Conservation (phyloP, 1,284 basidiomycete species). For the Ustilago shanxiensis region DNA sequence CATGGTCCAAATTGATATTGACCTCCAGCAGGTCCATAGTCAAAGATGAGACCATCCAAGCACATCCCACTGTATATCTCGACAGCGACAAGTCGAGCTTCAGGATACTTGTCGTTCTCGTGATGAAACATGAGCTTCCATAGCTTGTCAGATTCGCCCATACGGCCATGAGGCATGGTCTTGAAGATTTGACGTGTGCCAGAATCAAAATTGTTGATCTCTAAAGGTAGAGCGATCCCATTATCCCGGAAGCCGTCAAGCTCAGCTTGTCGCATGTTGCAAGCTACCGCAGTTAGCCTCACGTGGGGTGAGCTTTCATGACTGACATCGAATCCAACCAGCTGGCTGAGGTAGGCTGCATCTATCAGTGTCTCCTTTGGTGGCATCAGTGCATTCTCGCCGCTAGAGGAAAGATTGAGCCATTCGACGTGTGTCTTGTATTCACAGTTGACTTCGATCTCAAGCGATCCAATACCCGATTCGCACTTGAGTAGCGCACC, state of each 20-base stretch:
- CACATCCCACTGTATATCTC: constrained; percentile 33
- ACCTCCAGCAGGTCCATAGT: constrained; percentile 12
- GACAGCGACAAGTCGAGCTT: constrained; percentile 9
- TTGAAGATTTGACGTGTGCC: constrained; percentile 10
- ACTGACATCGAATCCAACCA: constrained; percentile 46
- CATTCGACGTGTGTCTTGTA: constrained; percentile 49
- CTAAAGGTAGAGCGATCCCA: constrained; percentile 21
- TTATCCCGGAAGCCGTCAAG: constrained; percentile 28
- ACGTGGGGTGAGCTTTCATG: constrained; percentile 21
- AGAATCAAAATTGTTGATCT: constrained; percentile 16
- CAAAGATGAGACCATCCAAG: constrained; percentile 34
- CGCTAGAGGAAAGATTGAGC: constrained; percentile 16
- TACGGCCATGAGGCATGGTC: constrained; percentile 29
- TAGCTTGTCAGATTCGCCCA: constrained; percentile 4
- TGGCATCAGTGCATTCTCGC: constrained; percentile 8
- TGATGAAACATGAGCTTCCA: constrained; percentile 33
- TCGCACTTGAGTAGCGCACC: constrained; percentile 35
- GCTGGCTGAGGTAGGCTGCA: constrained; percentile 27
- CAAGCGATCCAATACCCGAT: constrained; percentile 42
- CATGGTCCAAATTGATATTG: constrained; percentile 20
- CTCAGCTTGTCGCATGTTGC: constrained; percentile 52
- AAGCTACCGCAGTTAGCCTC: constrained; percentile 40
- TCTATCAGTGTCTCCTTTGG: constrained; percentile 30
- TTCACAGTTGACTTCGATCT: constrained; percentile 37
- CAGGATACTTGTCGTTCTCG: constrained; percentile 7